These are phyloP conservation scores for Podospora appendiculata DNA, from an alignment of 495 filamentous ascomycete species.

Conservation along the genomic window DNA sequence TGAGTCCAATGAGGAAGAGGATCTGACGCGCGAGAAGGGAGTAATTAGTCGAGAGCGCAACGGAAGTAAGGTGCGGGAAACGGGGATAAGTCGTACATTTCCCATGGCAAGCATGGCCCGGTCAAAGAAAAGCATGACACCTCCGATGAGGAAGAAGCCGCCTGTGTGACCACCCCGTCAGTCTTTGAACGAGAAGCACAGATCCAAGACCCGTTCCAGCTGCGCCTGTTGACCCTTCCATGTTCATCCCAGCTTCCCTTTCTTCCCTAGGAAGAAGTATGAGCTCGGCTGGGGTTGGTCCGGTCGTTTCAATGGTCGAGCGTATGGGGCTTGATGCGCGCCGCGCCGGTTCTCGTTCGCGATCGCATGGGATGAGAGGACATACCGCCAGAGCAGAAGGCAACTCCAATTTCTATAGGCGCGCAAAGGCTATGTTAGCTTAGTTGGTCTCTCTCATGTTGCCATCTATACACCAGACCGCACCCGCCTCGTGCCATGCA, in stretches of 20 bases:
- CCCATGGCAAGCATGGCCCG: constrained; percentile 65
- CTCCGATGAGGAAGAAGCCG: constrained; percentile 86
- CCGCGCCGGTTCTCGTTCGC: no score
- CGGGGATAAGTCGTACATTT: constrained; percentile 57
- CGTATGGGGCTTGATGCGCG: no score
- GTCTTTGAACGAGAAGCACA: no score
- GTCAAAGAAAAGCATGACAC: constrained; percentile 94
- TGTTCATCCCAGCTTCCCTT: no score
- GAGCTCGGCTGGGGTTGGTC: not conserved
- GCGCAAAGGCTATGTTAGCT: constrained; percentile 13
- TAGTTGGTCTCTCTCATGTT: not conserved
- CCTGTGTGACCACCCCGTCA: constrained; percentile 37
- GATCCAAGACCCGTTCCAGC: no score
- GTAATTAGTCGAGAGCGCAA: constrained; percentile 44
- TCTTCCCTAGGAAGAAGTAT: not conserved
- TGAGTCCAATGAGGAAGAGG: constrained; percentile 93
- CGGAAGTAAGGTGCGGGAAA: constrained; percentile 37
- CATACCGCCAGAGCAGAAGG: constrained; percentile 93
- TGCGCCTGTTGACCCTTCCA: no score
- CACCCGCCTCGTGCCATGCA: not conserved
- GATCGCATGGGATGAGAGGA: constrained; percentile 13
- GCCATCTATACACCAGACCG: no score
- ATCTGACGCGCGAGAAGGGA: constrained; percentile 45
- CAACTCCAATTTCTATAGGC: constrained; percentile 76
- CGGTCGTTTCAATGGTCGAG: no score